Evolutionary conservation across 805 yeast genomes (phyloP), one percentile per base, ranked within the genome.

Genomic region (Wickerhamiella spandovensis): DNA sequence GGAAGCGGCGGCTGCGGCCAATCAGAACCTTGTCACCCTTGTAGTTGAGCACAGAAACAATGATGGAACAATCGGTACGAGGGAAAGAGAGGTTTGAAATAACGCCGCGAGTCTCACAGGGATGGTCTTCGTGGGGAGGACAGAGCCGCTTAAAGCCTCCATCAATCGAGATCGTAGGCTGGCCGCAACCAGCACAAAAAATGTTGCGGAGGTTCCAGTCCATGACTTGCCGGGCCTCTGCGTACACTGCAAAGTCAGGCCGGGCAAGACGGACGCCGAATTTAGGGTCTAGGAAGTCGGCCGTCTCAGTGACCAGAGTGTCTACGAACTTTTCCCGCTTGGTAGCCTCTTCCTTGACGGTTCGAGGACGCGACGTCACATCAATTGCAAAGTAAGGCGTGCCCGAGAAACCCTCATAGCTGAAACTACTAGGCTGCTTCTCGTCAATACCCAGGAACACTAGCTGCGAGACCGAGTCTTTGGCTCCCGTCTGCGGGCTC

Each of bases 111-210:
- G 74, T 66, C 10, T 67, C 67, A 51, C 74, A 71, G 12, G 44
- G 45, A 20, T 21, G 21, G 17, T 30, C 47, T 39, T 44, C 15
- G 30, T 48, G 43, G n/a, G 62, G 62, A 37, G 63, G 77, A 56
- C 67, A 72, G 43, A 47, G 61, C 50, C 53, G 66, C 58, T 61
- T 77, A 61, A 58, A 66, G 39, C 61, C 79, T 54, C 61, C 78
- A 56, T 59, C 66, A 52, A 51, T 73, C 53, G 58, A 69, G 64
- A 70, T 58, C 23, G 61, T 66, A 30, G 57, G 60, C 10, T 54
- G 47, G 12, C 95, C 97, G 69, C 97, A 90, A 0, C 92, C 90
- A 6, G 90, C 89, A 62, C 97, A 90, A 65, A 74, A 82, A 51
- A 72, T 71, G 60, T 83, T 84, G 48, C 86, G 77, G 49, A 67